Percentiles rank a stretch among this genome's conserved stretches.
These are phyloP conservation scores for Taphrina communis DNA, from an alignment of 1,139 yeast species.

Conservation along the genomic window DNA sequence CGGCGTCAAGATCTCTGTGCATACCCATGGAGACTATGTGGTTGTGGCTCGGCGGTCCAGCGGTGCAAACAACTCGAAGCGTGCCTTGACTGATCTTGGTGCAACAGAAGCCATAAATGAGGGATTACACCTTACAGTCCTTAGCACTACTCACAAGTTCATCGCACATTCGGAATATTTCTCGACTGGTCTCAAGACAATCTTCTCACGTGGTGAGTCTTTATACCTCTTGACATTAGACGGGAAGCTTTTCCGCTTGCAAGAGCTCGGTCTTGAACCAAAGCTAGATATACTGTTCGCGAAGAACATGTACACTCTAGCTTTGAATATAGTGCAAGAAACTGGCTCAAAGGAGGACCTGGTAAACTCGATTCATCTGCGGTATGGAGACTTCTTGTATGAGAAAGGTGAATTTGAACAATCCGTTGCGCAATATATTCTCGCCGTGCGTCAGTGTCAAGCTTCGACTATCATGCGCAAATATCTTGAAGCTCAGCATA, in stretches of 20 bases:
- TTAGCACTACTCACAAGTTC: constrained; percentile 73
- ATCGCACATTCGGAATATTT: constrained; percentile 73
- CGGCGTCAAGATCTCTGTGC: constrained; percentile 63
- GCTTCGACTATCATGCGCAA: constrained; percentile 80
- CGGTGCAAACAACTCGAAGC: background rate
- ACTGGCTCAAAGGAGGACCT: constrained; percentile 53
- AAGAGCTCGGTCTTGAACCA: constrained; percentile 68
- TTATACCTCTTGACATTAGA: constrained; percentile 71
- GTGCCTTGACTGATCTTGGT: constrained; percentile 26
- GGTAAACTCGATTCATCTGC: constrained; percentile 63
- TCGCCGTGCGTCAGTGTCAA: constrained; percentile 58
- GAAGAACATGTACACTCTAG: constrained; percentile 73
- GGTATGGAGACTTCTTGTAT: constrained; percentile 75
- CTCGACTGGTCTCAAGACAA: constrained; percentile 65
- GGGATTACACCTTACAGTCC: constrained; percentile 62
- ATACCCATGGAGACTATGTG: constrained; percentile 59
- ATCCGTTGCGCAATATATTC: constrained; percentile 72
- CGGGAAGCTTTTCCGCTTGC: constrained; percentile 72
- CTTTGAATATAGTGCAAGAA: constrained; percentile 70
- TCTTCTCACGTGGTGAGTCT: constrained; percentile 63
- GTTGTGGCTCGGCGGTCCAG: constrained; percentile 60
- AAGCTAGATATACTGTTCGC: constrained; percentile 74
- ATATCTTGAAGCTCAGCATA: constrained; percentile 83
- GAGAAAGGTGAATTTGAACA: constrained; percentile 67
- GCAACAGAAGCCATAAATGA: constrained; percentile 45